Evolutionary conservation across 345 rosid genomes (phyloP), one percentile per base, ranked within the genome.

Genomic region (Passiflora organensis): DNA sequence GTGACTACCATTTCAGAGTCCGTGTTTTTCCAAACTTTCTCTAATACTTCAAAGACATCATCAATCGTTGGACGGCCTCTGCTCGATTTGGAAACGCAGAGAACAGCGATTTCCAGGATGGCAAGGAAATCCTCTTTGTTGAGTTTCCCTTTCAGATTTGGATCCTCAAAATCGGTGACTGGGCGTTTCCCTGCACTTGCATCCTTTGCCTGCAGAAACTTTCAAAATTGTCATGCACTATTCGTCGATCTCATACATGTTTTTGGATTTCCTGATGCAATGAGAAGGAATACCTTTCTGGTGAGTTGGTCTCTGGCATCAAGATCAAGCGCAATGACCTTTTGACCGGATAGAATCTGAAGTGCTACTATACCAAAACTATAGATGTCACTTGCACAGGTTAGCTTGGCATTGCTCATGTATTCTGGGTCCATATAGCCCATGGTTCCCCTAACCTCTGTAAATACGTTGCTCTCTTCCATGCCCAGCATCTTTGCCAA

Each of bases 381-480:
- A 24, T 81, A 84, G 39, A 81, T 72, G 53, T 84, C 91, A 64
- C 91, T 79, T 2, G 87, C 83, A 59, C 72, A 55, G 4, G 91
- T 81, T 43, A 81, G 75, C 70, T 75, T 81, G 43, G 91, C 79
- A 43, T 81, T 84, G 74, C 63, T 84, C 80, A 81, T 77, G 64
- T 84, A 84, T 59, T 84, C 85, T 0, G 87, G 87, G 59, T 84
- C 91, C 91, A 84, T 79, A 51, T 84, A 81, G 2, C 87, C 87
- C 45, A 81, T 79, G 19, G 87, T 84, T 67, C 91, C 87, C 63
- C 91, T 78, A n/a, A 84, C 87, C 55, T 84, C 83, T 1, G 87
- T 84, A 56, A 84, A 84, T 19, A 79, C 85, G 72, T 79, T 81
- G 75, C 78, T 84, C 75, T 84, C 83, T 64, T 84, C 85, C 76